Percentiles rank a stretch among this genome's conserved stretches.
Conservation (phyloP, 2,329 filamentous ascomycete genomes). For the Elsinoe necatrix region DNA sequence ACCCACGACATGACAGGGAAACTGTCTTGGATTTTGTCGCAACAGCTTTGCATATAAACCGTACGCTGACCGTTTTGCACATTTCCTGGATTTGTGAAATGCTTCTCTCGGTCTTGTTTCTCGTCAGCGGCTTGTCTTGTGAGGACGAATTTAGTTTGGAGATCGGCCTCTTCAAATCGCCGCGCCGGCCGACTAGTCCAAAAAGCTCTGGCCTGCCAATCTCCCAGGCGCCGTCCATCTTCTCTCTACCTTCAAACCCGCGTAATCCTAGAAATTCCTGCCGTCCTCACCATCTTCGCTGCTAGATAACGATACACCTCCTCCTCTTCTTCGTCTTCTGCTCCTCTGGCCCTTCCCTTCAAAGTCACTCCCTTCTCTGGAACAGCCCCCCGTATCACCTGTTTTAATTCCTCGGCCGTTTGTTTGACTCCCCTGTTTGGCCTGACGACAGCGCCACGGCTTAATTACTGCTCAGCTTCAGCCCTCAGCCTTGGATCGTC, state of each 20-base stretch:
- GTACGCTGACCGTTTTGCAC: neutral
- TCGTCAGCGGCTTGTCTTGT: neutral
- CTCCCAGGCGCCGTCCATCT: neutral
- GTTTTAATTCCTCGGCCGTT: constrained; percentile 6
- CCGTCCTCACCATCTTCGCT: neutral
- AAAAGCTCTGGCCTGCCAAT: neutral
- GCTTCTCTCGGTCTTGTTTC: neutral
- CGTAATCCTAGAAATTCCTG: constrained; percentile 4
- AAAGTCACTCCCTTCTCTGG: neutral
- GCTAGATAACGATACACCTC: neutral
- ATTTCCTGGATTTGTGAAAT: neutral
- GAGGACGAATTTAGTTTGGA: neutral
- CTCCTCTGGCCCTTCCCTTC: constrained; percentile 5
- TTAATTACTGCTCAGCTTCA: constrained; percentile 9
- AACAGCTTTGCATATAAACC: neutral
- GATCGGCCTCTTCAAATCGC: neutral
- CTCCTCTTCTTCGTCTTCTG: neutral
- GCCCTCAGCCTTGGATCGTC: constrained; percentile 4
- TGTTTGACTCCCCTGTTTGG: neutral
- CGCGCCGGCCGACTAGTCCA: neutral
- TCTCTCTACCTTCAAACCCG: neutral
- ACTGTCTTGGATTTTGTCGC: too few species aligned
- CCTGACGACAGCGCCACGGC: constrained; percentile 7
- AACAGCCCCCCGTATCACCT: constrained; percentile 2
- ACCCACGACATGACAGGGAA: neutral